Conservation (phyloP, 805 yeast genomes). For the Cyberlindnera maclurae region DNA sequence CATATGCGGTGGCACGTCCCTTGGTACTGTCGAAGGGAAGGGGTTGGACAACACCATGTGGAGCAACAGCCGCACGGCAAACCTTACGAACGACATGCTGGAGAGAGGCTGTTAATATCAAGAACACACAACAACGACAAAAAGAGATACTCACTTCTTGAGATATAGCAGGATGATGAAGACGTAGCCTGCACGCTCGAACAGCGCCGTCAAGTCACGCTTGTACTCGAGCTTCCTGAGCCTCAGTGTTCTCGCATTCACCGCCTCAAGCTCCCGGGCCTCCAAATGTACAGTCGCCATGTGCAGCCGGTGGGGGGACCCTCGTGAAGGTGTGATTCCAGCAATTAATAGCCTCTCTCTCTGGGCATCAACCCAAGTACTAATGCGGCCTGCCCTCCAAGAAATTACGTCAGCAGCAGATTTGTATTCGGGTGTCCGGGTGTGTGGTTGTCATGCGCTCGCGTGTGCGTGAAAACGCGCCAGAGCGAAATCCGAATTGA, state of each 20-base stretch:
- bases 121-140: background rate
- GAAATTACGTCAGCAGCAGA: background rate
- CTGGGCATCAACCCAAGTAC: too few relatives aligned
- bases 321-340: too few relatives aligned
- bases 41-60: constrained; percentile 36
- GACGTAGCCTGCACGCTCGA: constrained; percentile 16
- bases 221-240: constrained; percentile 16
- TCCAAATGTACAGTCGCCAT: too few relatives aligned
- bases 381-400: too few relatives aligned
- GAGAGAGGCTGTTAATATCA: constrained; percentile 4
- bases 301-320: too few relatives aligned
- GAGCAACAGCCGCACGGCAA: constrained; percentile 27
- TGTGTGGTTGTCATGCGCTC: too few relatives aligned
- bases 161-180: constrained; percentile 19
- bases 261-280: background rate
- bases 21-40: constrained; percentile 27
- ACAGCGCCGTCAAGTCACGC: constrained; percentile 8
- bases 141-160: constrained; percentile 15
- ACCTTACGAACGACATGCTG: constrained; percentile 21
- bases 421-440: background rate
- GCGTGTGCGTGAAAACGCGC: too few relatives aligned
- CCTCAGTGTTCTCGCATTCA: constrained; percentile 14
- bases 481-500: too few relatives aligned
- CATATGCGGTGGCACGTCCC: constrained; percentile 16
- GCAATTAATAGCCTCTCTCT: too few relatives aligned